These are phyloP conservation scores for Candida ortonii DNA, from an alignment of 805 yeast species.

Conservation along the genomic window DNA sequence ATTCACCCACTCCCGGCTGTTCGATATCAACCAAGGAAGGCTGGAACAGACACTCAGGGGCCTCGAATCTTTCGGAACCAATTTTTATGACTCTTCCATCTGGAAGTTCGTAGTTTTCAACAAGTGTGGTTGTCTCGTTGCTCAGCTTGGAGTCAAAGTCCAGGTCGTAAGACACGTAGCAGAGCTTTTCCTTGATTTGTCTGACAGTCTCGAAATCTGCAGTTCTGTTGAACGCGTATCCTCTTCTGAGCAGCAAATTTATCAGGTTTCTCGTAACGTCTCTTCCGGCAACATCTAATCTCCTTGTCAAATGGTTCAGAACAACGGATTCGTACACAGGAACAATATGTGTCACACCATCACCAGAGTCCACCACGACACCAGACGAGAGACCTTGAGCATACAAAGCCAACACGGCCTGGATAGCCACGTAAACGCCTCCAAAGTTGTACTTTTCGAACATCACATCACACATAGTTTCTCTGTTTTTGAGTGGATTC, in stretches of 20 bases:
- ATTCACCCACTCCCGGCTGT: slow-evolving; percentile 95
- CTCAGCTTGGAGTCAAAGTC: slow-evolving; percentile 85
- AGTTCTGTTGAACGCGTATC: slow-evolving; percentile 96
- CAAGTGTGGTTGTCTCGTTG: slow-evolving; percentile 92
- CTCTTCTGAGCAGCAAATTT: slow-evolving; percentile 86
- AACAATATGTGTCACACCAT: slow-evolving; percentile 97
- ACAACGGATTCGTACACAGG: slow-evolving; percentile 98
- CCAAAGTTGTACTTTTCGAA: slow-evolving; percentile 87
- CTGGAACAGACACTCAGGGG: slow-evolving; percentile 96
- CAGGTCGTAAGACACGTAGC: slow-evolving; percentile 93
- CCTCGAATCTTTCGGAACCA: slow-evolving; percentile 94
- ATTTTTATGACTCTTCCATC: slow-evolving; percentile 93
- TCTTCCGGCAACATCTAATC: slow-evolving; percentile 96
- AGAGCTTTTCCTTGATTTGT: slow-evolving; percentile 92
- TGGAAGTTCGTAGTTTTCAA: slow-evolving; percentile 88
- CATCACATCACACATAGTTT: slow-evolving; percentile 88
- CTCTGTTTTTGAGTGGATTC: slow-evolving; percentile 91
- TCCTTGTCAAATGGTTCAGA: slow-evolving; percentile 86
- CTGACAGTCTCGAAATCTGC: slow-evolving; percentile 99
- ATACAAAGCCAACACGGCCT: slow-evolving; percentile 95
- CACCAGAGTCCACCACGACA: slow-evolving; percentile 98
- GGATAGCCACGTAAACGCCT: slow-evolving; percentile 93
- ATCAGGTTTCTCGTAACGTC: slow-evolving; percentile 97
- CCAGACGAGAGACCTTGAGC: slow-evolving; percentile 97
- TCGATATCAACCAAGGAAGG: slow-evolving; percentile 93